Evolutionary conservation across 805 yeast genomes (phyloP), one percentile per base, ranked within the genome.

Genomic region (Kuraishia cidri): DNA sequence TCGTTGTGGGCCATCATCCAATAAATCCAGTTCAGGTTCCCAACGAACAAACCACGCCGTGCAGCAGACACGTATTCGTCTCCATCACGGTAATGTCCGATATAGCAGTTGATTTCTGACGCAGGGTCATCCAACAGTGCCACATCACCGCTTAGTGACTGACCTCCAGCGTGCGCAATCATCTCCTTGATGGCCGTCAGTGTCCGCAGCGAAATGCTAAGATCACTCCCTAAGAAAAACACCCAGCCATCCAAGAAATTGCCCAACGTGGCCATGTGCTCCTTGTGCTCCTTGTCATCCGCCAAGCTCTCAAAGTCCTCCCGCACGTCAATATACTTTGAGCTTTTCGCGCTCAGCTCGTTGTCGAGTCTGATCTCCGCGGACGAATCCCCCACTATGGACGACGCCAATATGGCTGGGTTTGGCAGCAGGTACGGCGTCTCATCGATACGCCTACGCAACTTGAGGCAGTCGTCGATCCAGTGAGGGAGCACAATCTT

Each of bases 11-110:
- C 64, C 33, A 81, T 52, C 67, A 84, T 67, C 57, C 75, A 68
- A 45, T 75, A 81, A 1, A 90, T 50, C 96, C 97, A 88, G 24
- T 67, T 64, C 12, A 84, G 45, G 44, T 77, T 84, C 0, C 90
- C 95, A 5, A 77, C 69, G 6, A 59, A 48, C 20, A 66, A 33
- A 1, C 60, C 52, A 6, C 54, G 47, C 20, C 53, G 47, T 27
- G 64, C 53, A 2, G 85, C 76, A 9, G 46, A 35, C 3, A 56
- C 43, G 46, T 72, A 84, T 14, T 69, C 72, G 2, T 57, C 59
- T 0, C 90, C 90, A 2, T 58, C 59, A 10, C 88, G 55, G 46
- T 65, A 75, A 40, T 66, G 66, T 1, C 94, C 88, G 12, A 86
- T 49, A 46, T 70, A 83, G 27, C 66, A 67, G 29, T 67, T 62